Evolutionary conservation across 2,329 filamentous ascomycete species (phyloP), one percentile per base, ranked within the genome.

Genomic region (Nemania abortiva): DNA sequence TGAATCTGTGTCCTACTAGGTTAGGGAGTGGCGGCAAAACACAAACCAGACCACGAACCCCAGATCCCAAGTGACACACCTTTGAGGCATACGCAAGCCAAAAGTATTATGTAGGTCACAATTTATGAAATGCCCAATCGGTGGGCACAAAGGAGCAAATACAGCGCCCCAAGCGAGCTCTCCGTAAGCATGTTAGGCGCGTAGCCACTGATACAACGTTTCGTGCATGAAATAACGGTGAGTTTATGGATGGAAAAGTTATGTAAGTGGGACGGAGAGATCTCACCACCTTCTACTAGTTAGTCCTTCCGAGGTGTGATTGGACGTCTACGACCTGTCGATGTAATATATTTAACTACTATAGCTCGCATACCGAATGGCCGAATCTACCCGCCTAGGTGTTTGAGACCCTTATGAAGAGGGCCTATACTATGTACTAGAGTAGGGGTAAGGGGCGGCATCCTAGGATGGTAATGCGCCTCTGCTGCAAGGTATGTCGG

Each of bases 161-260:
- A 34, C 13, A 18, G 47, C 34, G 31, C 54, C 52, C 34, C 18
- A 39, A 42, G 39, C 27, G 29, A 53, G 24, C 4, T 39, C 31
- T 10, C 24, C 4, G 53, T 6, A 27, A 24, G 29, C 22, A 42
- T 37, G n/a, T 42, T 58, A 54, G 53, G 34, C 34, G 18, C 27
- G 34, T 27, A 37, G 20, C 55, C 53, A 62, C 42, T 18, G 45
- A 39, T 64, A 54, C 62, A 53, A 66, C 57, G 27, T 52, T 45
- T 37, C 56, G 15, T 49, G 62, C 49, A 62, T 57, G 22, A 47
- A 59, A 27, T 15, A 53, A 39, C 18, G 52, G 52, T 20, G 42
- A 20, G 49, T 29, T 29, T 29, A 29, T 29, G 49, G 49, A 52
- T 52, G 24, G 10, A 3, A 3, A 10, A 29, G 49, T 24, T 22